phyloP scores from a whole-genome alignment of 371 early-diverging fungal species.

The Entomophthora muscae region DNA sequence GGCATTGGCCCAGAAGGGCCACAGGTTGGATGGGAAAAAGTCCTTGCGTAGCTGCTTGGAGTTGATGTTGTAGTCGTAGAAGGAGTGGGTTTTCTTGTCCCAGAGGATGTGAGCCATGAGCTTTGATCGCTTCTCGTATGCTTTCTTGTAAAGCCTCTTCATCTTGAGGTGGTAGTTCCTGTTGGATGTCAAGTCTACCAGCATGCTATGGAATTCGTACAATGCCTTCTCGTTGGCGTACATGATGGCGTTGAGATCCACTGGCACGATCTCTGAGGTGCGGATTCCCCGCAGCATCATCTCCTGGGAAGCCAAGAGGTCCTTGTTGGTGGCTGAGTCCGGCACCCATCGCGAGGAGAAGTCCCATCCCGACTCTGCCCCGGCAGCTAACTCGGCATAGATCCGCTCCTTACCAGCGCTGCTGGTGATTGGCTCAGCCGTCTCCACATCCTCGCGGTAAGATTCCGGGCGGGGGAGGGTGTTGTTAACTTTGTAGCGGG shows the following conservation, averaged over 20 bases:
- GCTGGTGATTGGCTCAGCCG: constrained; percentile 26
- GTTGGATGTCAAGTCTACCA: not conserved
- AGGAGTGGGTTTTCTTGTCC: constrained; percentile 14
- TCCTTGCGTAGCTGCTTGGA: not conserved
- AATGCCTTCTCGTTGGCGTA: constrained; percentile 48
- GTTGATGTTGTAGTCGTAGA: constrained; percentile 20
- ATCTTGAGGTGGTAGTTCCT: not conserved
- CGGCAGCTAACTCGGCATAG: constrained; percentile 55
- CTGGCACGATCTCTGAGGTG: constrained; percentile 47
- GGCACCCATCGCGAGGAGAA: constrained; percentile 57
- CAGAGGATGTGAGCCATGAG: constrained; percentile 22
- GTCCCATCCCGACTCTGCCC: constrained; percentile 86
- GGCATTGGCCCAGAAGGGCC: constrained; percentile 20
- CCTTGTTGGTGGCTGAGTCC: not conserved
- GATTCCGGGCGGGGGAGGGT: constrained; percentile 59
- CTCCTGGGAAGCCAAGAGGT: not conserved
- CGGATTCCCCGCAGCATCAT: constrained; percentile 27
- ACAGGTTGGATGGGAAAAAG: constrained; percentile 7
- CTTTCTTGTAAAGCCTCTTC: constrained; percentile 10
- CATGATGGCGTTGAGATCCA: constrained; percentile 73
- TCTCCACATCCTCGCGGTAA: constrained; percentile 44
- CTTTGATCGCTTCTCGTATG: constrained; percentile 12
- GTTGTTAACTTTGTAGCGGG: constrained; percentile 33
- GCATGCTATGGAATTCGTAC: constrained; percentile 21
- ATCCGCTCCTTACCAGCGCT: constrained; percentile 16